A percentile compares a stretch with the other conserved stretches of the same genome.
Evolutionary conservation across 2,329 filamentous ascomycete genomes (phyloP).

Genomic region (Aspergillus pseudoglaucus): DNA sequence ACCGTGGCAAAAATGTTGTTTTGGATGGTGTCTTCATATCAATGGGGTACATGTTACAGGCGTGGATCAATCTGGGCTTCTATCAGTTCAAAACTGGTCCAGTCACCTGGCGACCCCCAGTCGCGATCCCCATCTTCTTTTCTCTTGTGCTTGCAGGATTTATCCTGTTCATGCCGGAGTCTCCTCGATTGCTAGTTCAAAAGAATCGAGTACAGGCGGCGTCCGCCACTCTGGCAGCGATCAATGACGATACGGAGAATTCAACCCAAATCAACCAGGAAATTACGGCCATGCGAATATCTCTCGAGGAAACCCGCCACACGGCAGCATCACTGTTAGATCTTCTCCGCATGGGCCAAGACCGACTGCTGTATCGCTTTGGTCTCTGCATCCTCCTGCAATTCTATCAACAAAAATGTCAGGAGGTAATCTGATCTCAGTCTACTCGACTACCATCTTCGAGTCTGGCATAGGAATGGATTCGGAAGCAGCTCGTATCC

Average conservation of each 20-base stretch:
- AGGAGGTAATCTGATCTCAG: constrained; percentile 7
- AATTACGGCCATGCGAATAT: constrained; percentile 2
- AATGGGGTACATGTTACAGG: constrained; percentile 3
- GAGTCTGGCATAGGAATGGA: constrained; percentile 2
- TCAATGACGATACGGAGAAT: constrained; percentile 2
- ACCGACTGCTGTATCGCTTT: constrained; percentile 4
- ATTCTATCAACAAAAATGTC: constrained; percentile 10
- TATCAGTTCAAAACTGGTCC: constrained; percentile 4
- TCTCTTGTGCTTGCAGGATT: constrained; percentile 4
- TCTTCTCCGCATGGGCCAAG: constrained; percentile 6
- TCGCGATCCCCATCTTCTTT: constrained; percentile 6
- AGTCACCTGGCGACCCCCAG: constrained; percentile 6
- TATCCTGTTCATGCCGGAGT: constrained; percentile 9
- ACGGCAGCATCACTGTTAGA: constrained; percentile 3
- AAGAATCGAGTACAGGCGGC: constrained; percentile 4
- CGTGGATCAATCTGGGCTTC: constrained; percentile 8
- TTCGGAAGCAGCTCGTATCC: constrained; percentile 17
- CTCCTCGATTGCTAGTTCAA: constrained; percentile 11
- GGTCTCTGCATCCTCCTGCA: constrained; percentile 6
- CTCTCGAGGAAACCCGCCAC: constrained; percentile 3
- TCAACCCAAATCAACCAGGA: neutral
- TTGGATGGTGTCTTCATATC: constrained; percentile 8
- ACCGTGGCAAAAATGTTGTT: constrained; percentile 6
- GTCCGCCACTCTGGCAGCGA: constrained; percentile 4
- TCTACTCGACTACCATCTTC: constrained; percentile 5